These are phyloP conservation scores for Cercospora janseana DNA, from an alignment of 2,329 filamentous ascomycete species.

Conservation along the genomic window DNA sequence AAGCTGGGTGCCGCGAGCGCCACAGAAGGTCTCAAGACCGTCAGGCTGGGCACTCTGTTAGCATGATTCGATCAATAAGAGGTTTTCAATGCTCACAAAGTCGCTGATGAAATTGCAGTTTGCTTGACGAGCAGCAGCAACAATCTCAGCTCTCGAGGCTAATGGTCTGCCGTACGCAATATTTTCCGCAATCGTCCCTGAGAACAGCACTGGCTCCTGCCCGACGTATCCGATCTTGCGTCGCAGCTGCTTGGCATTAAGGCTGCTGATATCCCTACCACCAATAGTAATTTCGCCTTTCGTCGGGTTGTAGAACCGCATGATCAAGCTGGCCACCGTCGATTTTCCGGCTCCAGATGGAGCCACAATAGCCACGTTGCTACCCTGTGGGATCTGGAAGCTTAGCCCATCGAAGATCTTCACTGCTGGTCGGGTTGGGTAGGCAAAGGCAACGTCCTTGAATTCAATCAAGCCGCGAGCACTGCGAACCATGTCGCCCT, in stretches of 20 bases:
- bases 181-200: constrained; percentile 79
- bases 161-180: constrained; percentile 86
- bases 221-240: constrained; percentile 92
- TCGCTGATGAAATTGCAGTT: constrained; percentile 97
- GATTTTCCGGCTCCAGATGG: constrained; percentile 95
- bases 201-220: constrained; percentile 92
- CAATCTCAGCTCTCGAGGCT: constrained; percentile 75
- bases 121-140: constrained; percentile 81
- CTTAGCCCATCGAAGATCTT: constrained; percentile 83
- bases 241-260: constrained; percentile 92
- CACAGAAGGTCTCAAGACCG: constrained; percentile 89
- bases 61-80: constrained; percentile 20
- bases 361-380: constrained; percentile 93
- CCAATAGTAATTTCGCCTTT: constrained; percentile 77
- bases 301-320: constrained; percentile 87
- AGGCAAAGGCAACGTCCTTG: constrained; percentile 80
- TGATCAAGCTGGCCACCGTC: constrained; percentile 84
- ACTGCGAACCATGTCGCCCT: constrained; percentile 73
- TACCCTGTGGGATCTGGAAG: constrained; percentile 89
- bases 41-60: constrained; percentile 60
- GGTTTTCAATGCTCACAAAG: constrained; percentile 57
- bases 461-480: constrained; percentile 89
- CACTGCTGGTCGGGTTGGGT: constrained; percentile 89
- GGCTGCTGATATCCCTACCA: constrained; percentile 73
- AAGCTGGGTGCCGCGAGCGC: constrained; percentile 85